phyloP scores from a whole-genome alignment of 225 moss, liverwort and hornwort species.

The Sphagnum tenellum region DNA sequence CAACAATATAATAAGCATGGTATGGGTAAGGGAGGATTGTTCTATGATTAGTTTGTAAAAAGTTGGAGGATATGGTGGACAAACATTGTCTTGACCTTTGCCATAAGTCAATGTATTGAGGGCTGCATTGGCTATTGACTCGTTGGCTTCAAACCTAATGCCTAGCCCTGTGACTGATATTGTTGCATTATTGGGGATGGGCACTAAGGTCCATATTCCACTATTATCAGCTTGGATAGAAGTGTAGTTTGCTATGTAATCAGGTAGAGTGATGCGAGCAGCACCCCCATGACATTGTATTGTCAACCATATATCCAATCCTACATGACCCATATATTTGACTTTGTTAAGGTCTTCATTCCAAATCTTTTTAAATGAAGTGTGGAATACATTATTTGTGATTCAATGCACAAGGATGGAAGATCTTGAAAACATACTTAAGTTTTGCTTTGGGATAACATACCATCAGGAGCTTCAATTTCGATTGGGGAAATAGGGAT shows the following conservation, averaged over 20 bases:
- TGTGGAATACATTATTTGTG: background rate
- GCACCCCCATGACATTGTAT: conserved; percentile 51
- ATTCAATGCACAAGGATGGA: background rate
- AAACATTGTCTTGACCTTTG: conserved; percentile 49
- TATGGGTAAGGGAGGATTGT: too few species aligned
- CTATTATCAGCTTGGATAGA: conserved; percentile 26
- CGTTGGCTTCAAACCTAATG: conserved; percentile 35
- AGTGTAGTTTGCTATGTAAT: conserved; percentile 28
- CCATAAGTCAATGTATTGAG: conserved; percentile 36
- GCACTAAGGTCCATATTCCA: conserved; percentile 27
- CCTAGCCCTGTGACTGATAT: conserved; percentile 29
- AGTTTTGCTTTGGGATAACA: background rate
- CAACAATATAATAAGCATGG: too few species aligned
- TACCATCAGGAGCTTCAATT: conserved; percentile 48
- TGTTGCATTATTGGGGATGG: conserved; percentile 20
- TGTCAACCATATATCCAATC: conserved; percentile 28
- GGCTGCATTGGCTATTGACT: conserved; percentile 35
- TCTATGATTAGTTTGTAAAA: too few species aligned
- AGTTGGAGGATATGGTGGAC: background rate
- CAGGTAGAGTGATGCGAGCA: conserved; percentile 30
- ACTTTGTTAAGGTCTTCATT: background rate
- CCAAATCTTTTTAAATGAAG: too few species aligned
- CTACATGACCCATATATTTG: conserved; percentile 12
- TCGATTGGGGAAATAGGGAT: conserved; percentile 37
- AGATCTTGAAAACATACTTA: background rate